A percentile compares a stretch with the other conserved stretches of the same genome.
Conservation (phyloP, 306 rosid species). For the Prunus dulcis region DNA sequence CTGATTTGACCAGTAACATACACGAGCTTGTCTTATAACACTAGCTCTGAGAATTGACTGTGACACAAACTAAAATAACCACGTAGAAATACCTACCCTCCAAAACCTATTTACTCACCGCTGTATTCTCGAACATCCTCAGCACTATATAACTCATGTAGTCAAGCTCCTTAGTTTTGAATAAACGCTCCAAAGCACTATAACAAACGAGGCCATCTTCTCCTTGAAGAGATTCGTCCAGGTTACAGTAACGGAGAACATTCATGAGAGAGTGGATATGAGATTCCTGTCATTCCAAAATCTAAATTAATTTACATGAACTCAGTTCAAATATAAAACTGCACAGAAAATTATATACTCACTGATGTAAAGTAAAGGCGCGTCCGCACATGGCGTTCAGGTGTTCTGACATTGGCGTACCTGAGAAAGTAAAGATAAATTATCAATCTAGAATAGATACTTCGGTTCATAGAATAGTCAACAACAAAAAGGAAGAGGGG, state of each 20-base stretch:
- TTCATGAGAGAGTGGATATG: constrained; percentile 97
- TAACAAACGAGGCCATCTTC: constrained; percentile 76
- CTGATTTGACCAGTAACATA: not conserved
- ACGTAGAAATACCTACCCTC: not conserved
- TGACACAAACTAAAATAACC: not conserved
- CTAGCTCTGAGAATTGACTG: not conserved
- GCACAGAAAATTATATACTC: constrained; percentile 32
- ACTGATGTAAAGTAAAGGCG: constrained; percentile 98
- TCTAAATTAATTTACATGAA: not conserved
- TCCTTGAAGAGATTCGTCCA: constrained; percentile 89
- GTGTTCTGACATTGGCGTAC: constrained; percentile 96
- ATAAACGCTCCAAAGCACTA: constrained; percentile 67
- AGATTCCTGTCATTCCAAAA: constrained; percentile 69
- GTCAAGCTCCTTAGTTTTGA: constrained; percentile 84
- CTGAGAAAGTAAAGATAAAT: constrained; percentile 42
- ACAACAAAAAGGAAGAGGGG: not conserved
- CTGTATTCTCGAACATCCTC: constrained; percentile 94
- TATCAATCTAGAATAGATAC: constrained; percentile 1
- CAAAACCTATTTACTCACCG: constrained; percentile 41
- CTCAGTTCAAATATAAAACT: not conserved
- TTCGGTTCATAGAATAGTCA: not conserved
- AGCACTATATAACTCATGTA: constrained; percentile 92
- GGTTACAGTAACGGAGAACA: constrained; percentile 92
- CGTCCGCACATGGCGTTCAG: constrained; percentile 95
- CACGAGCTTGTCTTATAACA: not conserved